Evolutionary conservation across 2,329 filamentous ascomycete genomes (phyloP).

Genomic region (Hypoxylon sp.): DNA sequence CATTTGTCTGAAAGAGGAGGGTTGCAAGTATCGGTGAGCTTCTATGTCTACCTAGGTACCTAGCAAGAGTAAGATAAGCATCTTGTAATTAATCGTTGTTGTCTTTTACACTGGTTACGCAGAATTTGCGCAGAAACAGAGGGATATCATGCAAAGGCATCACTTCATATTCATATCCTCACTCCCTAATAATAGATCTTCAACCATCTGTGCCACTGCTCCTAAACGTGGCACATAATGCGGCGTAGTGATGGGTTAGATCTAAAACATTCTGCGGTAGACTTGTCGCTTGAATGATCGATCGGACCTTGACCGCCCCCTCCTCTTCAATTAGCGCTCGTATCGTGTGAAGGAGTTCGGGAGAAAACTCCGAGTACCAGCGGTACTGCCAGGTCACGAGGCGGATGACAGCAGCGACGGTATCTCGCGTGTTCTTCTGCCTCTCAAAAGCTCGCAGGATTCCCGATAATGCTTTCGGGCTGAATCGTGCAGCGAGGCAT

Average conservation of each 20-base stretch:
- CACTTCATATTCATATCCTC: constrained; percentile 22
- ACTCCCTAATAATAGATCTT: constrained; percentile 34
- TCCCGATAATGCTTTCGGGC: constrained; percentile 89
- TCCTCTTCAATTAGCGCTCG: constrained; percentile 96
- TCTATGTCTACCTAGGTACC: background rate
- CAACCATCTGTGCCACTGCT: constrained; percentile 92
- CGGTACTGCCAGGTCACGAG: constrained; percentile 98
- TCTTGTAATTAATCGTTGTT: constrained; percentile 21
- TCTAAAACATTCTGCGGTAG: constrained; percentile 93
- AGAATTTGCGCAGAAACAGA: constrained; percentile 24
- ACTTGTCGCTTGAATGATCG: constrained; percentile 96
- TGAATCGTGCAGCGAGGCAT: constrained; percentile 89
- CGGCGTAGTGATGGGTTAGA: constrained; percentile 95
- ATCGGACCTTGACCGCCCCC: constrained; percentile 95
- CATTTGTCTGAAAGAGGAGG: background rate
- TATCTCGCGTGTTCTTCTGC: constrained; percentile 82
- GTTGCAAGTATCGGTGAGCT: background rate
- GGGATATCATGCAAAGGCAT: constrained; percentile 40
- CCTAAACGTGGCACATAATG: constrained; percentile 92
- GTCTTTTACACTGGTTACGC: constrained; percentile 8
- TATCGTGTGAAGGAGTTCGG: constrained; percentile 87
- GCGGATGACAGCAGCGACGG: constrained; percentile 86
- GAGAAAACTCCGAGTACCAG: constrained; percentile 99
- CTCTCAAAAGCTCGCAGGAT: constrained; percentile 84
- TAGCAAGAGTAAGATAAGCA: constrained; percentile 1